phyloP scores from a whole-genome alignment of 2,329 filamentous ascomycete genomes.

The Ophiostoma sp. region DNA sequence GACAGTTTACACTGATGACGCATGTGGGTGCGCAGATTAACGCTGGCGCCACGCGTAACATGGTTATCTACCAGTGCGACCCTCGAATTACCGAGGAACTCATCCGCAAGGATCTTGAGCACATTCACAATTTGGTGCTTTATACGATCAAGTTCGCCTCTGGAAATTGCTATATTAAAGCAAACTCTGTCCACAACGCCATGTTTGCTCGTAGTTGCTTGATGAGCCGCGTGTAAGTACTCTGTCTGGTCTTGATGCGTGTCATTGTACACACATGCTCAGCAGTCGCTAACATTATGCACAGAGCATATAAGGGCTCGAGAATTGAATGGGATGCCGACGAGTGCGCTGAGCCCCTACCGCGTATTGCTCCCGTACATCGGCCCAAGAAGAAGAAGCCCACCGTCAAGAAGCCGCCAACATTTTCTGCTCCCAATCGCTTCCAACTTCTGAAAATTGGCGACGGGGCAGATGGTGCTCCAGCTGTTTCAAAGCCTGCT shows the following conservation, averaged over 20 bases:
- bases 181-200: slow-evolving; percentile 71
- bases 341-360: slow-evolving; percentile 61
- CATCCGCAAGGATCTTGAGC: slow-evolving; percentile 69
- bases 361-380: slow-evolving; percentile 29
- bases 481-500: too few relatives aligned
- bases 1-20: slow-evolving; percentile 59
- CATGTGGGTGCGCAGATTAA: slow-evolving; percentile 61
- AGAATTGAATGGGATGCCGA: slow-evolving; percentile 67
- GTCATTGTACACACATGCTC: neutral
- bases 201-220: slow-evolving; percentile 73
- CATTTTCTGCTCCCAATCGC: slow-evolving; percentile 48
- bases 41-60: slow-evolving; percentile 65
- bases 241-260: neutral
- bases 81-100: slow-evolving; percentile 54
- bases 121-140: slow-evolving; percentile 73
- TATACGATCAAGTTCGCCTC: slow-evolving; percentile 57
- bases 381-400: slow-evolving; percentile 29
- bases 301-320: slow-evolving; percentile 61
- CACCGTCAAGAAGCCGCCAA: slow-evolving; percentile 34
- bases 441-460: slow-evolving; percentile 56
- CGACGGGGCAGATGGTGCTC: slow-evolving; percentile 35
- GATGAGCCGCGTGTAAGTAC: slow-evolving; percentile 54
- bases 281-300: neutral
- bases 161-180: slow-evolving; percentile 61
- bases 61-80: slow-evolving; percentile 59